These are phyloP conservation scores for Didymella exigua DNA, from an alignment of 2,329 filamentous ascomycete genomes.

Conservation along the genomic window DNA sequence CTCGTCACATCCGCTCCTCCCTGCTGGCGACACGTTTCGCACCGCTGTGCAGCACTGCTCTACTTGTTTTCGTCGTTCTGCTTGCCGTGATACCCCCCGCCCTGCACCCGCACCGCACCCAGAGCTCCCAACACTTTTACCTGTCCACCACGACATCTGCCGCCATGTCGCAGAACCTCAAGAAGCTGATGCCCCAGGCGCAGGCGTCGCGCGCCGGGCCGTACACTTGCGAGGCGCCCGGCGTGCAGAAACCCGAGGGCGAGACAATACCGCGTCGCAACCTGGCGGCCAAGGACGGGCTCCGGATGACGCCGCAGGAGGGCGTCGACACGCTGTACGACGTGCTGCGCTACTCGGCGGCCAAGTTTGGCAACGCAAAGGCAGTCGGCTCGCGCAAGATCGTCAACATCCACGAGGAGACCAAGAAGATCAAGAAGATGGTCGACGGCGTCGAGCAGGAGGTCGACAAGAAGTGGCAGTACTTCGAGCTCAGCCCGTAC, in stretches of 20 bases:
- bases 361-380: conserved; percentile 59
- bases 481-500: conserved; percentile 82
- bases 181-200: conserved; percentile 56
- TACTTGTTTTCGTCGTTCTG: conserved; percentile 9
- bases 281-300: conserved; percentile 70
- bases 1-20: conserved; percentile 11
- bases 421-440: conserved; percentile 87
- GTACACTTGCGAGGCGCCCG: conserved; percentile 75
- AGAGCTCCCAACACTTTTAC: conserved; percentile 14
- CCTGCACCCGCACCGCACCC: conserved; percentile 18
- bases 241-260: conserved; percentile 71
- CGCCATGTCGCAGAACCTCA: conserved; percentile 51
- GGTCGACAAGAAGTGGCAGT: conserved; percentile 90
- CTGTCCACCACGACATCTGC: conserved; percentile 10
- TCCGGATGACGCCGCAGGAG: conserved; percentile 68
- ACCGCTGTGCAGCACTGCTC: conserved; percentile 2
- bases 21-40: conserved; percentile 28
- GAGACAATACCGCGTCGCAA: conserved; percentile 86
- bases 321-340: conserved; percentile 80
- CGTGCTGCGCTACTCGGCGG: conserved; percentile 72
- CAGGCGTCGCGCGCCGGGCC: conserved; percentile 67
- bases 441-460: conserved; percentile 79
- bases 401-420: conserved; percentile 78
- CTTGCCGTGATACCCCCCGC: conserved; percentile 20
- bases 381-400: conserved; percentile 71